Percentiles rank a stretch among this genome's conserved stretches.
These are phyloP conservation scores for Fusarium sp. DNA, from an alignment of 2,329 filamentous ascomycete genomes.

Conservation along the genomic window DNA sequence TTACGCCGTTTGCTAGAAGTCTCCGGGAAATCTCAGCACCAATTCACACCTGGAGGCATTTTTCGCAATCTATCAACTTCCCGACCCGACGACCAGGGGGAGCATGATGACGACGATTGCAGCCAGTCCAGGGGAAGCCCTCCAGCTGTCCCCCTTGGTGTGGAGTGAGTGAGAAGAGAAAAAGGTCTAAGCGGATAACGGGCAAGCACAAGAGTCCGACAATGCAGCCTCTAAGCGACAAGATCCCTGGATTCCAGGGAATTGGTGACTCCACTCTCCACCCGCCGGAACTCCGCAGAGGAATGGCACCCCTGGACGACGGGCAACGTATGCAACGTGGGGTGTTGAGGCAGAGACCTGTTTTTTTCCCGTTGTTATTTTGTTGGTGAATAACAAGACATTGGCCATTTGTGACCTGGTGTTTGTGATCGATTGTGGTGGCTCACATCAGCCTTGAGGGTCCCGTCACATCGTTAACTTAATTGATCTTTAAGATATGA, in stretches of 20 bases:
- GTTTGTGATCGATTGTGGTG: background rate
- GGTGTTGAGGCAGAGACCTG: background rate
- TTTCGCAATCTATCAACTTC: slow-evolving; percentile 36
- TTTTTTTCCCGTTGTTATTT: background rate
- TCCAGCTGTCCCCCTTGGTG: background rate
- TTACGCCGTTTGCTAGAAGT: background rate
- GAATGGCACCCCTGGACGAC: slow-evolving; percentile 19
- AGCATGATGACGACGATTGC: slow-evolving; percentile 1
- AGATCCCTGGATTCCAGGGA: slow-evolving; percentile 20
- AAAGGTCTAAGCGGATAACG: slow-evolving; percentile 34
- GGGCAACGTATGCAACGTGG: background rate
- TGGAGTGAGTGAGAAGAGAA: background rate
- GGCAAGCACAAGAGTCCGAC: slow-evolving; percentile 25
- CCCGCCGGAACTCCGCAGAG: slow-evolving; percentile 20
- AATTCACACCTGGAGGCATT: background rate
- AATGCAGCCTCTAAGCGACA: slow-evolving; percentile 28
- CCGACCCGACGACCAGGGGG: slow-evolving; percentile 32
- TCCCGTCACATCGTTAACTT: background rate
- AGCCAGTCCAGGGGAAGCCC: background rate
- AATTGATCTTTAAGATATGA: background rate
- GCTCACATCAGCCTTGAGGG: slow-evolving; percentile 41
- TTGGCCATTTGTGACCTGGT: background rate
- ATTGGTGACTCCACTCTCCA: slow-evolving; percentile 23
- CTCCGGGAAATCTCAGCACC: background rate
- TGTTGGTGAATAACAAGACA: background rate